A percentile compares a stretch with the other conserved stretches of the same genome.
These are phyloP conservation scores for Coemansia sp. DNA, from an alignment of 192 early-diverging fungal species.

Conservation along the genomic window DNA sequence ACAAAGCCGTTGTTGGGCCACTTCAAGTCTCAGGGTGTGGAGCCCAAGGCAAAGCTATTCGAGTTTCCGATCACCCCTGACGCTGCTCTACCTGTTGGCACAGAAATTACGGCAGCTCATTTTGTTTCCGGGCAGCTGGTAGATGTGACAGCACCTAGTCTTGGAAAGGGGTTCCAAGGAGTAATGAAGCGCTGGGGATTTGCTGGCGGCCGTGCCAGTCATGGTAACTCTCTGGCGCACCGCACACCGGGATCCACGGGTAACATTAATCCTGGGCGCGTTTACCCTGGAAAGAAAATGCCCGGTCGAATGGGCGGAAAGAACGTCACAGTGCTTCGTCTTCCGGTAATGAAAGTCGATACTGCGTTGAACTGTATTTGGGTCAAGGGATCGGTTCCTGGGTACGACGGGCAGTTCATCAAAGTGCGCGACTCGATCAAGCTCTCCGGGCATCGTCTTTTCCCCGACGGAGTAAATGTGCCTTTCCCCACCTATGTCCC, in stretches of 20 bases:
- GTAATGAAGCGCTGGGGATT: conserved; percentile 98
- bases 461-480: conserved; percentile 64
- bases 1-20: conserved; percentile 76
- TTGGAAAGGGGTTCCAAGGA: conserved; percentile 95
- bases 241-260: conserved; percentile 89
- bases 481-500: conserved; percentile 75
- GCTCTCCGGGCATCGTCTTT: conserved; percentile 64
- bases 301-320: conserved; percentile 93
- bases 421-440: conserved; percentile 86
- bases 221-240: conserved; percentile 92
- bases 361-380: conserved; percentile 83
- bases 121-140: conserved; percentile 96
- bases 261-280: conserved; percentile 81
- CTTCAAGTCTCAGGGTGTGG: conserved; percentile 68
- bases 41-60: conserved; percentile 76
- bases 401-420: conserved; percentile 82
- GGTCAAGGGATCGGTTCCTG: conserved; percentile 92
- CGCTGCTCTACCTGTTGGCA: conserved; percentile 70
- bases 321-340: conserved; percentile 74
- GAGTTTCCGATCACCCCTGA: conserved; percentile 87
- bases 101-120: conserved; percentile 78
- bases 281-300: conserved; percentile 99
- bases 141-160: conserved; percentile 83
- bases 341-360: conserved; percentile 89
- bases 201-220: conserved; percentile 87